Evolutionary conservation across 2,329 filamentous ascomycete genomes (phyloP), one percentile per base, ranked within the genome.

Genomic region (Botrytis squamosa): DNA sequence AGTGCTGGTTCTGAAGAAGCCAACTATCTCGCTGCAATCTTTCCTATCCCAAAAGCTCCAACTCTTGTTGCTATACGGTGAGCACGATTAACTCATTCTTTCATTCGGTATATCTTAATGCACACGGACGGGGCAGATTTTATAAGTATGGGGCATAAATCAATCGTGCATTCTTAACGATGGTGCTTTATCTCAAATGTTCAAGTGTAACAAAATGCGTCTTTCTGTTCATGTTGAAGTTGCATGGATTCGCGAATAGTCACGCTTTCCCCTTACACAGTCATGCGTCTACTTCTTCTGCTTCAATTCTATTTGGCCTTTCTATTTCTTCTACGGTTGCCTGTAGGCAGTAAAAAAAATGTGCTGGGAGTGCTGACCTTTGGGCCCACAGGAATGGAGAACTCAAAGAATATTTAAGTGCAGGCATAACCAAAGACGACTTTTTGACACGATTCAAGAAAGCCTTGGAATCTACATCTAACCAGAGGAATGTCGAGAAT

Each of bases 11-110:
- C 92, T 2, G 88, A 92, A 77, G 94, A 97, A 84, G 94, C 94
- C 16, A 90, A 88, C 9, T 97, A 94, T 79, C 85, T 98, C 22
- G 88, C 91, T 16, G 93, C 93, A 64, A 93, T 97, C 79, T 97
- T 93, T 79, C 93, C 93, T 0, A 85, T 97, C n/a, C 88, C 89
- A 1, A 89, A 89, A 77, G 89, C 90, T n/a, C 95, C 95, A 0
- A 92, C 92, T 1, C 83, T 97, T 14, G 87, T 97, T 25, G 85
- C 97, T 33, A 95, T 97, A 78, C 89, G 91, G 88, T 91, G 84
- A 70, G 86, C 40, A 42, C n/a, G 6, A 22, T 40, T 1, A 14
- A 42, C 12, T 29, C 29, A 25, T 80, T 14, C 25, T 25, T 42
- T 42, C 3, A 33, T 33, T 57, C 18, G 7, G 29, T 57, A 16